Percentiles rank a stretch among this genome's conserved stretches.
Conservation (phyloP, 257 asterid species). For the Nicotiana otophora region DNA sequence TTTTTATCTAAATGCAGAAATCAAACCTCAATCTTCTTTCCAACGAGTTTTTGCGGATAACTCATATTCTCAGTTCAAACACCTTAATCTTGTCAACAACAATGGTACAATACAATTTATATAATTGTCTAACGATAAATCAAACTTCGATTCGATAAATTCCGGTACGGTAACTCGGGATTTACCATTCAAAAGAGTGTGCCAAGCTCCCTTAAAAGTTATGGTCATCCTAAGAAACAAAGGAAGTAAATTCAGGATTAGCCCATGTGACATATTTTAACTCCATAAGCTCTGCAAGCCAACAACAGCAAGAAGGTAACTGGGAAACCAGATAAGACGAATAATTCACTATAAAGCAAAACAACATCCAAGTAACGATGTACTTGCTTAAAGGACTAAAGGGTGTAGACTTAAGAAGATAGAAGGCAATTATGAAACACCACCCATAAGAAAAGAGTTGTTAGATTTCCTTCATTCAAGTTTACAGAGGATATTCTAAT, state of each 20-base stretch:
- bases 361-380: background rate
- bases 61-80: constrained; percentile 77
- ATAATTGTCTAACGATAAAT: too few species aligned
- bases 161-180: too few species aligned
- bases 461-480: background rate
- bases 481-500: background rate
- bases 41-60: constrained; percentile 74
- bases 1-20: constrained; percentile 58
- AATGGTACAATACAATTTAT: constrained; percentile 25
- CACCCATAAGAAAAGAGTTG: background rate
- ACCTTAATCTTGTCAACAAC: constrained; percentile 38
- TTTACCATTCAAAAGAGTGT: too few species aligned
- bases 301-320: constrained; percentile 95
- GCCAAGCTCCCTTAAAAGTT: too few species aligned
- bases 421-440: background rate
- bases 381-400: background rate
- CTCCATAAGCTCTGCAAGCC: constrained; percentile 96
- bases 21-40: constrained; percentile 62
- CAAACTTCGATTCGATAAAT: too few species aligned
- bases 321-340: constrained; percentile 15
- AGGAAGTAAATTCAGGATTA: too few species aligned
- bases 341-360: background rate
- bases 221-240: too few species aligned
- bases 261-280: too few species aligned
- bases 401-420: background rate